Percentiles rank a stretch among this genome's conserved stretches.
Conservation (phyloP, 2,329 filamentous ascomycete species). For the Paraconiothyrium brasiliense region DNA sequence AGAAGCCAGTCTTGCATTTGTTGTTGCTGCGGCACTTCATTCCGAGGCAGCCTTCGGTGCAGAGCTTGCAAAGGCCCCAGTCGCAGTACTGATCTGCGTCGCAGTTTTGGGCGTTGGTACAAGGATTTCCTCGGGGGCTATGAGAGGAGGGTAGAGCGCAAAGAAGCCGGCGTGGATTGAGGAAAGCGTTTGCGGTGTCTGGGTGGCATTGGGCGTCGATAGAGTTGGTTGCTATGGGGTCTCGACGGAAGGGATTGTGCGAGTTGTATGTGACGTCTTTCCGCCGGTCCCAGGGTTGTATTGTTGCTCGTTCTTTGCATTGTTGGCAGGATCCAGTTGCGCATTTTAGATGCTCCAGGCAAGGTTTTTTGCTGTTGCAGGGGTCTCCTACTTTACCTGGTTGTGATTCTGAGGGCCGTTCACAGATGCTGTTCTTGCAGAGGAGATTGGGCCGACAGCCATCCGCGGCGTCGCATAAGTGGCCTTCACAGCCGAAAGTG, state of each 20-base stretch:
- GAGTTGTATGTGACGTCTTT: constrained; percentile 17
- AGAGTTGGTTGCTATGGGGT: constrained; percentile 16
- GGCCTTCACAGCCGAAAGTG: constrained; percentile 43
- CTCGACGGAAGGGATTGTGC: constrained; percentile 8
- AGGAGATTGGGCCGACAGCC: constrained; percentile 36
- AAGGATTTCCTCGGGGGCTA: constrained; percentile 31
- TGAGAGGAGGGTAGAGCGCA: constrained; percentile 8
- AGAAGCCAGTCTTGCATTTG: constrained; percentile 46
- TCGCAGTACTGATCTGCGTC: constrained; percentile 38
- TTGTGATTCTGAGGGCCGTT: constrained; percentile 27
- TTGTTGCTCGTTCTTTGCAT: constrained; percentile 29
- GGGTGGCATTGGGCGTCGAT: constrained; percentile 28
- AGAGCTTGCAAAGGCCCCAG: constrained; percentile 40
- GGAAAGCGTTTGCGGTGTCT: constrained; percentile 29
- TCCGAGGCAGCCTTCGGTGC: constrained; percentile 38
- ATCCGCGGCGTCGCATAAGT: constrained; percentile 41
- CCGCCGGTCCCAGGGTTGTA: constrained; percentile 23
- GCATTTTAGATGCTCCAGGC: constrained; percentile 40
- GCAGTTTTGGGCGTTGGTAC: constrained; percentile 35
- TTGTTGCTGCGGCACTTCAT: constrained; percentile 36
- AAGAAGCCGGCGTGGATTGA: constrained; percentile 11
- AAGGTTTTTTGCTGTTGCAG: constrained; percentile 41
- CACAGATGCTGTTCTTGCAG: constrained; percentile 47
- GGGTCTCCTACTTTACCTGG: constrained; percentile 36
- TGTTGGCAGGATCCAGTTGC: constrained; percentile 28